phyloP scores from a whole-genome alignment of 805 yeast species.

The Kuraishia capsulata region DNA sequence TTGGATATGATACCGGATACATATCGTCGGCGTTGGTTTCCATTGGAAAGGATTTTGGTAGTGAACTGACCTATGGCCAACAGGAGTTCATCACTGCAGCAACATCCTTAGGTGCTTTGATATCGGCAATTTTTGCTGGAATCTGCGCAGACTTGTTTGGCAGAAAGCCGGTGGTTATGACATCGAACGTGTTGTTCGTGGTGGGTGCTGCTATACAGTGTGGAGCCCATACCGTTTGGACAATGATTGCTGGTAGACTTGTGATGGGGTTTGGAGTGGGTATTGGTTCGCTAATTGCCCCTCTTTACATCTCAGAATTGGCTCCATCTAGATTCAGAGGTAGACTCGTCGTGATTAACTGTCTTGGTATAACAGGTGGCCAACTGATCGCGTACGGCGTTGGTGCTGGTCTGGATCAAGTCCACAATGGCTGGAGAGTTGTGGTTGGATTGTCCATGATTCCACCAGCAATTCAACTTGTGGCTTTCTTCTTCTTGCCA shows the following conservation, averaged over 20 bases:
- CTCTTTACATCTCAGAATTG: conserved; percentile 82
- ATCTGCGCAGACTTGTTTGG: conserved; percentile 75
- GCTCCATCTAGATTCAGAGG: conserved; percentile 93
- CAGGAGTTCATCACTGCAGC: conserved; percentile 91
- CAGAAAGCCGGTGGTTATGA: conserved; percentile 74
- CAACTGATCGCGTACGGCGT: conserved; percentile 90
- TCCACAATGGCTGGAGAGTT: conserved; percentile 85
- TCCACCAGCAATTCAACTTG: conserved; percentile 75
- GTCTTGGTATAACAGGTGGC: conserved; percentile 89
- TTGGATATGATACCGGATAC: conserved; percentile 97
- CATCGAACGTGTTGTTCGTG: conserved; percentile 73
- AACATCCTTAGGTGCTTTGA: conserved; percentile 86
- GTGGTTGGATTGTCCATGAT: conserved; percentile 85
- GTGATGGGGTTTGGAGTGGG: conserved; percentile 97
- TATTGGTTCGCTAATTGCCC: conserved; percentile 89
- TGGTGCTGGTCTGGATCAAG: conserved; percentile 75
- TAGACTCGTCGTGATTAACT: conserved; percentile 79
- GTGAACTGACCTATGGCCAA: conserved; percentile 61
- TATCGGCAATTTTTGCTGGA: conserved; percentile 77
- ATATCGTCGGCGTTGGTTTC: conserved; percentile 89
- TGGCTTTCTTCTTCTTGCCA: conserved; percentile 76
- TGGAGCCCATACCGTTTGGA: conserved; percentile 74
- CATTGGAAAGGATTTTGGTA: conserved; percentile 67
- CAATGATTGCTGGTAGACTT: conserved; percentile 86
- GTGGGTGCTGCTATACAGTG: conserved; percentile 83